Base-by-base conservation (phyloP, 2,329 filamentous ascomycete genomes). In the Colletotrichum cordylinicola region DNA sequence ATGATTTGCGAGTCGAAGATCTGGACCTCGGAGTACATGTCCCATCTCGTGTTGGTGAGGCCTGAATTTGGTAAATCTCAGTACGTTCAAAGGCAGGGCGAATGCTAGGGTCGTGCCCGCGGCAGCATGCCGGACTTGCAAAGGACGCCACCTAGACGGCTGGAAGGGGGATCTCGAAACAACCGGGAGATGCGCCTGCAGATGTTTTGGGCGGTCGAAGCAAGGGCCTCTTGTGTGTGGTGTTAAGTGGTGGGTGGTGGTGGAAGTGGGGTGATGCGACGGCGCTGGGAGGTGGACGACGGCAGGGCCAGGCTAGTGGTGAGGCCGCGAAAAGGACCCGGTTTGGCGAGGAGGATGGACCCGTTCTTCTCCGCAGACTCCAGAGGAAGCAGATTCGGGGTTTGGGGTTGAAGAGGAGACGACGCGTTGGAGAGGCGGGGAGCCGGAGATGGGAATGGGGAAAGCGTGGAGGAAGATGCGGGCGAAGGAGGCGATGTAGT, bases 291-390 rank as follows among this genome's bases (percentile, higher is more conserved):
- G 24, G 35, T 33, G 35, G 56, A 60, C 39, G 35, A 35, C 27
- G 37, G 35, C 56, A 52, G n/a, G 48, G 29, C 31, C 29, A 58
- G 35, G 58, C 27, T 27, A 16, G n/a, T 61, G 72, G 52, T 43
- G 61, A 67, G 35, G 35, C n/a, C 61, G 68, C 72, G 74, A 69
- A 76, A 76, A 76, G 48, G 24, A 67, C 35, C 56, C 56, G 70
- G 74, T 39, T 75, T 39, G 58, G 65, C 48, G 43, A 76, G 21
- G 37, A 58, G 37, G 43, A 52, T 31, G 39, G 74, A 66, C 58
- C 65, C 64, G 70, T 76, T 52, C 58, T 66, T 68, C 70, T 69
- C 74, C 70, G 74, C 74, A 76, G n/a, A 74, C 39, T 48, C 37
- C 67, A 52, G 69, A 43, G 35, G 39, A 62, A 52, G 58, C 62